Percentiles rank a stretch among this genome's conserved stretches.
phyloP scores from a whole-genome alignment of 139 green algal genomes.

The Haematococcus lacustris region DNA sequence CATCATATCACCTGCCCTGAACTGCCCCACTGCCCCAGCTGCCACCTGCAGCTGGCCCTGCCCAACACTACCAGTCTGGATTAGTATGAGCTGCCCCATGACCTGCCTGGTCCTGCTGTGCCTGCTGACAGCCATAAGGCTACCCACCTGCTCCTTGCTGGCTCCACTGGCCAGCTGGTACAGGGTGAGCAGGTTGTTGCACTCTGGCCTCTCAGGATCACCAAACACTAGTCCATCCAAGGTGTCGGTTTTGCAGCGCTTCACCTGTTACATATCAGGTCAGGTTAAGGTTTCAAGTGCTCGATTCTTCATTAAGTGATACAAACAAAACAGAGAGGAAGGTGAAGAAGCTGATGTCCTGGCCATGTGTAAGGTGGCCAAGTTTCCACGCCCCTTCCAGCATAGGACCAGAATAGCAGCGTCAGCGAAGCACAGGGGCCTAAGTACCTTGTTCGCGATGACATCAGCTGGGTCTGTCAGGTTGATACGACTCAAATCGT shows the following conservation, averaged over 20 bases:
- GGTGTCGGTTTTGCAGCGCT: constrained; percentile 84
- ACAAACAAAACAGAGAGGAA: no score
- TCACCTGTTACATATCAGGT: no score
- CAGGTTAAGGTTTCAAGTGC: no score
- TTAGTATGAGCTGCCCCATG: not conserved
- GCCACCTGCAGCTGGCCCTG: not conserved
- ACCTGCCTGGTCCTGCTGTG: not conserved
- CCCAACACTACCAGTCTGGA: not conserved
- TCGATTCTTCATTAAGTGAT: no score
- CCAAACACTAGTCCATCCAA: constrained; percentile 77
- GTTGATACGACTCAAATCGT: constrained; percentile 87
- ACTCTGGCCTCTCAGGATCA: constrained; percentile 87
- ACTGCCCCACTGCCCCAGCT: not conserved
- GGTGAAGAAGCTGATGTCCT: no score
- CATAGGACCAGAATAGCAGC: no score
- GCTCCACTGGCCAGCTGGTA: no score
- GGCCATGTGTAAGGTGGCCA: no score
- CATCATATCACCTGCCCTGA: not conserved
- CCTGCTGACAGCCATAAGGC: no score
- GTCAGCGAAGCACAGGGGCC: no score
- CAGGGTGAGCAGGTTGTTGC: constrained; percentile 91
- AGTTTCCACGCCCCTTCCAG: no score
- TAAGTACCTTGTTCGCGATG: constrained; percentile 86
- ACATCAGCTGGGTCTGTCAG: constrained; percentile 79
- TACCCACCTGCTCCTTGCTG: no score